These are phyloP conservation scores for Akanthomyces dipterigenus DNA, from an alignment of 2,329 filamentous ascomycete genomes.

Conservation along the genomic window DNA sequence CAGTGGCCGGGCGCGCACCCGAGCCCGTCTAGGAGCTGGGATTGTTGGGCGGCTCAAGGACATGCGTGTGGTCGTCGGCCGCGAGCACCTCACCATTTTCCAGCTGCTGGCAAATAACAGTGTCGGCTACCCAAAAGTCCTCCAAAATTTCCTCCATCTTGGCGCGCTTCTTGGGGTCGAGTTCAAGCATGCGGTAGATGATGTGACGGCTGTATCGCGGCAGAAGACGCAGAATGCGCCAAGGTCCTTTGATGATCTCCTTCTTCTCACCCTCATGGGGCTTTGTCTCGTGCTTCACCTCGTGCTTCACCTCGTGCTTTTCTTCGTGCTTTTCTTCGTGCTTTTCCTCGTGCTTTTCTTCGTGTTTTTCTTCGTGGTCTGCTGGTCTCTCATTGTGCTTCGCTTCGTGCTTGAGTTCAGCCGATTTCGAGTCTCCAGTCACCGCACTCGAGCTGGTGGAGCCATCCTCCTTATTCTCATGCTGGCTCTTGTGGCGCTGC, in stretches of 20 bases:
- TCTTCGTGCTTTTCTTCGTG: slow-evolving; percentile 20
- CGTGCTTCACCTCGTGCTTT: slow-evolving; percentile 20
- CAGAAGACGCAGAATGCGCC: slow-evolving; percentile 78
- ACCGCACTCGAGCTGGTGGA: not conserved
- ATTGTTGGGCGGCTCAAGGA: slow-evolving; percentile 65
- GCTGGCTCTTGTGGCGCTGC: slow-evolving; percentile 18
- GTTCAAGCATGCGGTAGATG: slow-evolving; percentile 84
- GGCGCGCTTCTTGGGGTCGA: slow-evolving; percentile 76
- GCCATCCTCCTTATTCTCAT: slow-evolving; percentile 19
- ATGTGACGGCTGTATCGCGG: slow-evolving; percentile 87
- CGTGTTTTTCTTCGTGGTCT: too few relatives aligned
- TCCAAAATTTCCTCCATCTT: slow-evolving; percentile 78
- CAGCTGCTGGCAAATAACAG: slow-evolving; percentile 75
- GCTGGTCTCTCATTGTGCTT: slow-evolving; percentile 20
- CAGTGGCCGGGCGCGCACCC: not conserved
- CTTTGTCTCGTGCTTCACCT: slow-evolving; percentile 11
- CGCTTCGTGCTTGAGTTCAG: not conserved
- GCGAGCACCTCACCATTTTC: slow-evolving; percentile 62
- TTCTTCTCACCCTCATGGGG: slow-evolving; percentile 44
- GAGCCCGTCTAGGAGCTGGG: slow-evolving; percentile 18
- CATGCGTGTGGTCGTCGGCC: slow-evolving; percentile 73
- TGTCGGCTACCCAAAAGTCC: slow-evolving; percentile 85
- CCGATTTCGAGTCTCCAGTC: slow-evolving; percentile 5
- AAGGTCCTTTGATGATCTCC: slow-evolving; percentile 85
- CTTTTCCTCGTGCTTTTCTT: slow-evolving; percentile 24